A percentile compares a stretch with the other conserved stretches of the same genome.
phyloP scores from a whole-genome alignment of 2,329 filamentous ascomycete species.

The Aspergillus spinulosporus region DNA sequence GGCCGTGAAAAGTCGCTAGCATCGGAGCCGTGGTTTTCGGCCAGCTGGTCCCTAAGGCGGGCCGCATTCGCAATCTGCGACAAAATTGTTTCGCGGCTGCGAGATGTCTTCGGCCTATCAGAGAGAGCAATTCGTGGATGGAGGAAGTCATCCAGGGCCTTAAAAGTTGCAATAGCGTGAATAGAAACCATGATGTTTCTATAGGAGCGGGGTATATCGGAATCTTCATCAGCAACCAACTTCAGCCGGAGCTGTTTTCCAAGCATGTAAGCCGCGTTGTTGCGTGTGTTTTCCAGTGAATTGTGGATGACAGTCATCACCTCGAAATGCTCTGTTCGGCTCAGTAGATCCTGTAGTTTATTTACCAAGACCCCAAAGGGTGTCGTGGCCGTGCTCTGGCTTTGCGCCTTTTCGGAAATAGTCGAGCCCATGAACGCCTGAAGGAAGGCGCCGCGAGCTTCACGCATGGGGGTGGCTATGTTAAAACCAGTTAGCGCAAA shows the following conservation, averaged over 20 bases:
- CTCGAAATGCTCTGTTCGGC: conserved; percentile 96
- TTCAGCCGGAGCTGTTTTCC: conserved; percentile 92
- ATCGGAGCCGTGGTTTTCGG: conserved; percentile 28
- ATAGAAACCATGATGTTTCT: conserved; percentile 98
- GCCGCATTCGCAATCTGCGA: conserved; percentile 73
- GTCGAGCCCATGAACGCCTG: conserved; percentile 85
- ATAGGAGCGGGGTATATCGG: conserved; percentile 83
- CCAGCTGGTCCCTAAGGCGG: conserved; percentile 56
- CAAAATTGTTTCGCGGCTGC: conserved; percentile 62
- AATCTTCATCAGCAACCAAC: conserved; percentile 80
- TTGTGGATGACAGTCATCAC: conserved; percentile 95
- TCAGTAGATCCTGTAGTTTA: conserved; percentile 93
- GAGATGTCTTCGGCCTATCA: conserved; percentile 67
- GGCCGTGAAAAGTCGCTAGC: conserved; percentile 38
- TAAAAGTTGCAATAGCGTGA: conserved; percentile 97
- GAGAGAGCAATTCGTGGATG: conserved; percentile 82
- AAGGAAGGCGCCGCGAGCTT: conserved; percentile 79
- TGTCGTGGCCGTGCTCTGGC: conserved; percentile 68
- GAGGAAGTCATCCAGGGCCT: conserved; percentile 92
- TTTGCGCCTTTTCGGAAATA: conserved; percentile 60
- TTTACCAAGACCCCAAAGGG: conserved; percentile 88
- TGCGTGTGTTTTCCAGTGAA: conserved; percentile 83
- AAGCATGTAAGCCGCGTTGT: conserved; percentile 91
- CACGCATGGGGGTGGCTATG: conserved; percentile 30
- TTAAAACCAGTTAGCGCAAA: not conserved